Evolutionary conservation across 2,329 filamentous ascomycete species (phyloP), one percentile per base, ranked within the genome.

Genomic region (Trichoderma sp.): DNA sequence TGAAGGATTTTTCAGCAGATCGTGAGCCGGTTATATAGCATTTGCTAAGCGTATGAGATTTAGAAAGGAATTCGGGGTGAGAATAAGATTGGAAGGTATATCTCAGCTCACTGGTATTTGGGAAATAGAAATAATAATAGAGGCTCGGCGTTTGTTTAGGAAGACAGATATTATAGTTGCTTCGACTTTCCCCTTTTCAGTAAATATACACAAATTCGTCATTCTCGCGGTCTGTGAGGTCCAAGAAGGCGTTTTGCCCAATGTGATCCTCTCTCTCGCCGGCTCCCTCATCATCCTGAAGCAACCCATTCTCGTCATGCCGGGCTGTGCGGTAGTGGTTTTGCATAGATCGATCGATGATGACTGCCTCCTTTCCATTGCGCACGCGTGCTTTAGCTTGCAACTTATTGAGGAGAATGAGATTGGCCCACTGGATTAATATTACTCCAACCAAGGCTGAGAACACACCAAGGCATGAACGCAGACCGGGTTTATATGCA

Each of bases 161-260:
- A 43, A 36, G 8, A 20, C 36, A 32, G 32, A 61, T 61, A 5
- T n/a, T 2, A 63, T 23, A 23, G 23, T n/a, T 47, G 26, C 57
- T 57, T 34, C 17, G 4, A 23, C 53, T 23, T 59, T 63, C 15
- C 20, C 12, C 15, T 36, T 58, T 43, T 66, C 78, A 89, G 75
- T 89, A 89, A 61, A 90, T 84, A 79, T 88, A 91, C 17, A 91
- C 85, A 80, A 92, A 92, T 76, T 92, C 89, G 71, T 92, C 89
- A 75, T 92, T 92, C 81, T 89, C 81, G 23, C 86, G 80, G 78
- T 92, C 90, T 1, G 90, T 91, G 74, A 91, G 74, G 79, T 92
- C 90, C 74, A 87, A 78, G 64, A 88, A 86, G 0, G 85, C 86
- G 61, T 86, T 84, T 17, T 85, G 82, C 6, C 87, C 87, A 23